Conservation (phyloP, 2,329 filamentous ascomycete genomes). For the Biscogniauxia sp. region DNA sequence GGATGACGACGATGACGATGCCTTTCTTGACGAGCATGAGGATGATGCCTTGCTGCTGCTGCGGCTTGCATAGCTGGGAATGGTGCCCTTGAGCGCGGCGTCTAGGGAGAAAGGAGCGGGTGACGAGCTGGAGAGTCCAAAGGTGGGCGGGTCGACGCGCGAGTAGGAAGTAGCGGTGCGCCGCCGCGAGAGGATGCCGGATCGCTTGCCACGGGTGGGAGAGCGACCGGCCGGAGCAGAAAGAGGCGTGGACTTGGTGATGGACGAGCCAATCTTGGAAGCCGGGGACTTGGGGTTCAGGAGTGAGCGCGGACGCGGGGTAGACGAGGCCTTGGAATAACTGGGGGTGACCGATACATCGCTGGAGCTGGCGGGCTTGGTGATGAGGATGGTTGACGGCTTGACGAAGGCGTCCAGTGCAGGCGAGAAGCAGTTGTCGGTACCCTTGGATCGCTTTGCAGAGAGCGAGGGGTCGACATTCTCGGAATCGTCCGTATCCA, state of each 20-base stretch:
- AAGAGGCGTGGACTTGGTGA: conserved; percentile 51
- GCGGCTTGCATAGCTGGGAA: conserved; percentile 58
- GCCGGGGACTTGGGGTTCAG: conserved; percentile 54
- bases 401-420: conserved; percentile 47
- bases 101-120: conserved; percentile 78
- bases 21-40: conserved; percentile 11
- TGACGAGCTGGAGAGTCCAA: conserved; percentile 46
- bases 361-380: conserved; percentile 39
- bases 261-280: conserved; percentile 42
- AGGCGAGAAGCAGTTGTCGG: conserved; percentile 38
- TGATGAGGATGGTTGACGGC: conserved; percentile 45
- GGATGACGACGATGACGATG: conserved; percentile 24
- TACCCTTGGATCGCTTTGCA: conserved; percentile 58
- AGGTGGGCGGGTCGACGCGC: conserved; percentile 69
- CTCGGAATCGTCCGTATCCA: conserved; percentile 54
- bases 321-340: conserved; percentile 25
- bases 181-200: conserved; percentile 67
- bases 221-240: conserved; percentile 78
- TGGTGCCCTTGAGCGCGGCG: conserved; percentile 75
- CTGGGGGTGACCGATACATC: conserved; percentile 35
- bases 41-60: conserved; percentile 34
- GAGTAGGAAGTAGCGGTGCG: conserved; percentile 61
- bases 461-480: conserved; percentile 59
- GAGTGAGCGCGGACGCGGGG: conserved; percentile 42
- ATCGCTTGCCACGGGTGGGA: conserved; percentile 67